These are phyloP conservation scores for Vachellia collinsii DNA, from an alignment of 306 rosid genomes.

Conservation along the genomic window DNA sequence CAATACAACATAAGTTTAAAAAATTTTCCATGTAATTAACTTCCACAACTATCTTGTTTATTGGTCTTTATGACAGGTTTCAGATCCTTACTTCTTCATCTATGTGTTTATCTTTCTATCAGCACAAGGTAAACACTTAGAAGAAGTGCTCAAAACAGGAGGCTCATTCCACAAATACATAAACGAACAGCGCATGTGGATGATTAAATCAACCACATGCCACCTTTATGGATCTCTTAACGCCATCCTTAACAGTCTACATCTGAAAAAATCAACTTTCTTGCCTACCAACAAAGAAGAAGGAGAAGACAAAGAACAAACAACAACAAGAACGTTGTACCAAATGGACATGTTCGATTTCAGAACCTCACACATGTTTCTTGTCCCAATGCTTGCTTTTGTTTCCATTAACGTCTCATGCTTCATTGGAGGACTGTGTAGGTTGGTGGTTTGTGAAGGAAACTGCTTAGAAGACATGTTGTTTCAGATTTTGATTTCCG, in stretches of 20 bases:
- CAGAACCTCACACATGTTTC: conserved; percentile 52
- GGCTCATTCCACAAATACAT: conserved; percentile 51
- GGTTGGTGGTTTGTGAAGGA: conserved; percentile 40
- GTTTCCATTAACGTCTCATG: conserved; percentile 52
- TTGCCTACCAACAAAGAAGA: conserved; percentile 63
- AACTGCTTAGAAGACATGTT: conserved; percentile 42
- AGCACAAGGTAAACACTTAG: conserved; percentile 34
- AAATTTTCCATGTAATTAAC: no score
- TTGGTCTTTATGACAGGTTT: conserved; percentile 45
- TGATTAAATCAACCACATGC: conserved; percentile 62
- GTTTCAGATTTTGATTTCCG: conserved; percentile 41
- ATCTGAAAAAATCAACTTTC: conserved; percentile 58
- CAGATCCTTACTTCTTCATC: conserved; percentile 47
- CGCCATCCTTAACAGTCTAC: conserved; percentile 58
- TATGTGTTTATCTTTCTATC: conserved; percentile 57
- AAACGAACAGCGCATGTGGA: conserved; percentile 74
- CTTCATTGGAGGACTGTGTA: conserved; percentile 47
- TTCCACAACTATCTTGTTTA: neutral
- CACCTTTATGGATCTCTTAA: conserved; percentile 60
- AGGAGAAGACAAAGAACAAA: conserved; percentile 30
- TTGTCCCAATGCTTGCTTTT: conserved; percentile 59
- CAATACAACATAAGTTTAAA: no score
- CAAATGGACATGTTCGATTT: conserved; percentile 60
- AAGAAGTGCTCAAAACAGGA: conserved; percentile 56
- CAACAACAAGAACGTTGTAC: conserved; percentile 38